Evolutionary conservation across 1,284 basidiomycete genomes (phyloP), one percentile per base, ranked within the genome.

Genomic region (Ustilago shanxiensis): DNA sequence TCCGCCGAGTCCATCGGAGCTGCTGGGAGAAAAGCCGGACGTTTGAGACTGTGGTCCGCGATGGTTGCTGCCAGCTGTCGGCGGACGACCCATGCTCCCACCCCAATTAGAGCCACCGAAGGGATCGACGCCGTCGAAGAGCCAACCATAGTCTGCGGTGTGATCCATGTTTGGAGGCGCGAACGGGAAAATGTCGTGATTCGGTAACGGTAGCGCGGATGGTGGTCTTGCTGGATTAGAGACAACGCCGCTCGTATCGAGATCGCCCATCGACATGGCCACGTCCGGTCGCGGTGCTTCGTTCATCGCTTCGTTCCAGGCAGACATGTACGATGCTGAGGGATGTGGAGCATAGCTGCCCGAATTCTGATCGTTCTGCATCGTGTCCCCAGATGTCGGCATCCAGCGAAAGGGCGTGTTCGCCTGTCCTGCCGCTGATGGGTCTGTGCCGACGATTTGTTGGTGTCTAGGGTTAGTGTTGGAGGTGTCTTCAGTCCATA

Each of bases 121-220:
- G 0, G 75, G 72, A 60, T 80, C 77, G 18, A 72, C 68, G 20
- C 75, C 78, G 28, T 80, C 78, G 62, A 80, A 80, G 55, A 80
- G 67, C 78, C 78, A 80, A 53, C 68, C 77, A 35, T 79, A 80
- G 49, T 80, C 76, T 41, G 78, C 78, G 4, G 77, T 69, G 37
- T 78, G 72, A 37, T 80, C 78, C 22, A 67, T 49, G 51, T 47
- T 53, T 11, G 78, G 67, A 26, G 69, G 72, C 11, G 78, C 75
- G 35, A 80, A 80, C 0, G 78, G 74, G 41, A 79, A 79, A 41
- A 76, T 76, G 61, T 76, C 73, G 31, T 76, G 73, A 24, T 67
- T 72, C 7, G 73, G 68, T 16, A 56, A 45, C 7, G 68, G 73
- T 13, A 71, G 35, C 13, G 64, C 24, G 11, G 67, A 68, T 4